A percentile compares a stretch with the other conserved stretches of the same genome.
phyloP scores from a whole-genome alignment of 192 early-diverging fungal species.

The Phycomyces nitens region DNA sequence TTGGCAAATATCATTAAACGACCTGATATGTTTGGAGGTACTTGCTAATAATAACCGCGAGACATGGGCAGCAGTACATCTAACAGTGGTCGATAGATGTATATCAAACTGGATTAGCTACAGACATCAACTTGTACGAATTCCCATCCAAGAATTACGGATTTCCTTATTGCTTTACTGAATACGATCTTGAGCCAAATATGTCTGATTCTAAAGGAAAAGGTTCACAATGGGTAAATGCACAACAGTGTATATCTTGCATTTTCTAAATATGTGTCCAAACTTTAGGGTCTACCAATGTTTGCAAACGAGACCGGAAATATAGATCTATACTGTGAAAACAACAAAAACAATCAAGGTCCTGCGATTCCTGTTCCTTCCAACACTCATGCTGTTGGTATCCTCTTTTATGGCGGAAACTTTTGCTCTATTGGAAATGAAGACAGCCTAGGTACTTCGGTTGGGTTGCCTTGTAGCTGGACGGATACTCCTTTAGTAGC shows the following conservation, averaged over 20 bases:
- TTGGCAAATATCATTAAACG: conserved; percentile 4
- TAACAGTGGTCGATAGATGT: conserved; percentile 4
- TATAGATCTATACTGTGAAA: conserved; percentile 20
- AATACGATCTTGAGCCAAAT: conserved; percentile 1
- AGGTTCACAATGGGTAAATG: conserved; percentile 11
- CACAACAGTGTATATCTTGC: neutral
- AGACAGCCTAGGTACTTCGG: conserved; percentile 17
- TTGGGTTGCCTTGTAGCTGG: conserved; percentile 34
- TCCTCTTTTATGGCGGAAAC: conserved; percentile 23
- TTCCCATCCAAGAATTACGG: conserved; percentile 19
- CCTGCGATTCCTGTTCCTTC: conserved; percentile 17
- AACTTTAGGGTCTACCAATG: conserved; percentile 7
- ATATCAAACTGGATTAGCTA: conserved; percentile 4
- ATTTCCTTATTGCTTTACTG: conserved; percentile 23
- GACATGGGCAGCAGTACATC: no score
- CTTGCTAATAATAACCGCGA: neutral
- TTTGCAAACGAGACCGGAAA: conserved; percentile 6
- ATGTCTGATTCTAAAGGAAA: neutral
- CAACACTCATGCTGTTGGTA: conserved; percentile 10
- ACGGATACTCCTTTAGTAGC: conserved; percentile 32
- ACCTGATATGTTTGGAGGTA: conserved; percentile 15
- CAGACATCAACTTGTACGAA: conserved; percentile 29
- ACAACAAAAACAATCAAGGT: conserved; percentile 13
- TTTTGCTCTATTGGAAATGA: conserved; percentile 26
- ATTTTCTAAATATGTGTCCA: neutral